phyloP scores from a whole-genome alignment of 176 grass and related monocot species.

The Musa itinerans region DNA sequence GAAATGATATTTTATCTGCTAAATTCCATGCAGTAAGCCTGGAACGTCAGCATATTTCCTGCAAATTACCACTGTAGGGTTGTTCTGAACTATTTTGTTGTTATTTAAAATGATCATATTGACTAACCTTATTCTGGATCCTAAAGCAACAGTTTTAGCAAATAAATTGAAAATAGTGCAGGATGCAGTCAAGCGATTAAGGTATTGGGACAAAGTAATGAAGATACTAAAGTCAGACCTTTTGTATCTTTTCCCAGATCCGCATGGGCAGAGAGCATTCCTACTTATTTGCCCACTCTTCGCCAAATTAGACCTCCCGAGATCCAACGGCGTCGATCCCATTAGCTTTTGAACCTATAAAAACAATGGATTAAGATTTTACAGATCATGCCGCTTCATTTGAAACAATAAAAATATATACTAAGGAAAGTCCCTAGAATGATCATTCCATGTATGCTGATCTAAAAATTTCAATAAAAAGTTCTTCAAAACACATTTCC shows the following conservation, averaged over 20 bases:
- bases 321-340: conserved; percentile 62
- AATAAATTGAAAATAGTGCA: not conserved
- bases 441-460: not conserved
- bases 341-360: conserved; percentile 80
- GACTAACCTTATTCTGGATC: not conserved
- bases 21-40: too few species aligned
- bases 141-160: not conserved
- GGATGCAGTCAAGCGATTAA: not conserved
- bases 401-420: not conserved
- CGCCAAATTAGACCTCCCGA: conserved; percentile 49
- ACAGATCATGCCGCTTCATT: not conserved
- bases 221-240: conserved; percentile 28
- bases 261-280: conserved; percentile 76
- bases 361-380: not conserved
- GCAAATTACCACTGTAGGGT: too few species aligned
- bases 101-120: not conserved
- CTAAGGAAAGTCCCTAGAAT: not conserved
- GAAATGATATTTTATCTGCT: not conserved
- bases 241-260: conserved; percentile 88
- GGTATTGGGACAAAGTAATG: not conserved
- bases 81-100: too few species aligned
- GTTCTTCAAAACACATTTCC: too few species aligned
- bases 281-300: conserved; percentile 85
- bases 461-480: not conserved
- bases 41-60: too few species aligned